Conservation (phyloP, 108 stramenopile species). For the Nitzschia sp. region DNA sequence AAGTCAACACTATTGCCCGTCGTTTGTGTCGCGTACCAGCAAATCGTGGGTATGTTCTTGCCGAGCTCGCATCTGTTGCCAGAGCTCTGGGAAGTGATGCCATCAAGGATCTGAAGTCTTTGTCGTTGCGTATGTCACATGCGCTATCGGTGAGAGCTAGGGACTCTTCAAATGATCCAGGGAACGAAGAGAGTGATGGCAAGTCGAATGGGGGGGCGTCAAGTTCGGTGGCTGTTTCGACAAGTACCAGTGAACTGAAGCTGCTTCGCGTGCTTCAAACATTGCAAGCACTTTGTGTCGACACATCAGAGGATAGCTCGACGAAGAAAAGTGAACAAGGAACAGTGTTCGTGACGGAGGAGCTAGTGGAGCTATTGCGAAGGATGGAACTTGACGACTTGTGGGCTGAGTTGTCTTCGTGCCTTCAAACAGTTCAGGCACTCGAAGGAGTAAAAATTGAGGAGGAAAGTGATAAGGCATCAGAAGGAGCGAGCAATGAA, state of each 20-base stretch:
- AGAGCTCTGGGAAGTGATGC: conserved; percentile 72
- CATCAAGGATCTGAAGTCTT: conserved; percentile 65
- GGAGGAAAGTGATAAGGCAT: conserved; percentile 59
- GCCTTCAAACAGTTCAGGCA: conserved; percentile 78
- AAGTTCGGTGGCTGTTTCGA: conserved; percentile 80
- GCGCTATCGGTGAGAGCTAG: conserved; percentile 33
- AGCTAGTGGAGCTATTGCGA: conserved; percentile 63
- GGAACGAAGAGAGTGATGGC: not conserved
- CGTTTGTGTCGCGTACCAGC: conserved; percentile 72
- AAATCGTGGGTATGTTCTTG: conserved; percentile 51
- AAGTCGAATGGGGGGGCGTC: conserved; percentile 46
- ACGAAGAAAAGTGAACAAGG: conserved; percentile 39
- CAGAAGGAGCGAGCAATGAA: conserved; percentile 35
- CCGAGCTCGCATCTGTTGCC: conserved; percentile 66
- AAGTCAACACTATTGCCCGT: conserved; percentile 71
- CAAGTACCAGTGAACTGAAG: conserved; percentile 85
- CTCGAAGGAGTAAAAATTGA: conserved; percentile 82
- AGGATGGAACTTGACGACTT: conserved; percentile 70
- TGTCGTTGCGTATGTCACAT: conserved; percentile 60
- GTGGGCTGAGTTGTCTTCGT: conserved; percentile 77
- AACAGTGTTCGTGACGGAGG: conserved; percentile 47
- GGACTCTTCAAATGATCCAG: conserved; percentile 9
- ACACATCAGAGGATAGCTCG: conserved; percentile 46
- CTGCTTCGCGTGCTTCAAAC: conserved; percentile 89
- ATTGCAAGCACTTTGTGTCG: conserved; percentile 67